Evolutionary conservation across 108 stramenopile species (phyloP).

Genomic region (Discostella pseudostelligera): DNA sequence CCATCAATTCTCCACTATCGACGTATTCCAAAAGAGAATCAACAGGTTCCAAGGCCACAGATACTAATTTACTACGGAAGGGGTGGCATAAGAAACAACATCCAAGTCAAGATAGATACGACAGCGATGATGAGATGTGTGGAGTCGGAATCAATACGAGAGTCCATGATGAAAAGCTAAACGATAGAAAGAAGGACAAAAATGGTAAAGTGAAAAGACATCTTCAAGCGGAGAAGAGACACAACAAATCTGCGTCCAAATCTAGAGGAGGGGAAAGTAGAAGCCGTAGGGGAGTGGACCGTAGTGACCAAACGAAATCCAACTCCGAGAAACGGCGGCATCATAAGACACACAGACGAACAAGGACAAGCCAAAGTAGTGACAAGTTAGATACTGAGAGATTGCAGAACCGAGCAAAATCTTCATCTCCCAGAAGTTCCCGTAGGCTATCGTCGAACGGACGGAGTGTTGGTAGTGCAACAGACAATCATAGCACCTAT

Average conservation of each 20-base stretch:
- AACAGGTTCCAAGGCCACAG: neutral
- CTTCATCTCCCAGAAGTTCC: neutral
- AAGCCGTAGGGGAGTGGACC: too few relatives aligned
- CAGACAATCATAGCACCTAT: neutral
- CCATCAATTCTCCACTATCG: neutral
- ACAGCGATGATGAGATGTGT: neutral
- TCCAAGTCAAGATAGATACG: neutral
- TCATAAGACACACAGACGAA: too few relatives aligned
- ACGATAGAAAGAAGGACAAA: neutral
- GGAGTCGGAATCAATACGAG: constrained; percentile 14
- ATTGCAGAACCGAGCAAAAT: too few relatives aligned
- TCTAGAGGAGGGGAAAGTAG: neutral
- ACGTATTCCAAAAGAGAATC: neutral
- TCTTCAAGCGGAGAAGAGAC: neutral
- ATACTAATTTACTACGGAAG: neutral
- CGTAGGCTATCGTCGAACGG: neutral
- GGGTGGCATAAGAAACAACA: neutral
- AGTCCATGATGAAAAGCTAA: neutral
- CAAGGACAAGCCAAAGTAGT: too few relatives aligned
- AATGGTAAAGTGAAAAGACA: neutral
- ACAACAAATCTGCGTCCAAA: neutral
- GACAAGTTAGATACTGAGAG: too few relatives aligned
- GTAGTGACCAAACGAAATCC: too few relatives aligned
- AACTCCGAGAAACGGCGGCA: too few relatives aligned
- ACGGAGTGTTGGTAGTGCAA: too few relatives aligned